These are phyloP conservation scores for Eutrema heterophyllum DNA, from an alignment of 345 rosid species.

Conservation along the genomic window DNA sequence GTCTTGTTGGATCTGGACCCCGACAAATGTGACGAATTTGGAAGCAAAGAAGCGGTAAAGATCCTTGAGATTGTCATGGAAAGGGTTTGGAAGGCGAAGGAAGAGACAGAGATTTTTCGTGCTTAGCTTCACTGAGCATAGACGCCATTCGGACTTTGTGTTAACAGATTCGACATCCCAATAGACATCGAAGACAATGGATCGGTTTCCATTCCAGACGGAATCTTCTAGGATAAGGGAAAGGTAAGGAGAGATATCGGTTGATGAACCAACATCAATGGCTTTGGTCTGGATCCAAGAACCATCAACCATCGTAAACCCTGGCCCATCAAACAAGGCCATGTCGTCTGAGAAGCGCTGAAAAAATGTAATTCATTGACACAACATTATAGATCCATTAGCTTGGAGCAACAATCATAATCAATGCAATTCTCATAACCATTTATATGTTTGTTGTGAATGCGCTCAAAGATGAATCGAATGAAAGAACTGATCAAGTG, in stretches of 20 bases:
- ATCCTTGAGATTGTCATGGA: conserved; percentile 22
- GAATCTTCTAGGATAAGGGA: conserved; percentile 25
- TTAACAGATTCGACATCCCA: conserved; percentile 11
- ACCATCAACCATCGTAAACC: conserved; percentile 22
- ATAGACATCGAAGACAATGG: conserved; percentile 27
- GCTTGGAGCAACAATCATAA: neutral
- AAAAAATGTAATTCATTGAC: neutral
- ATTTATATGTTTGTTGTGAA: neutral
- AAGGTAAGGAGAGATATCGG: conserved; percentile 34
- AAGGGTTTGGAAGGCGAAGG: conserved; percentile 21
- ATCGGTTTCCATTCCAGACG: conserved; percentile 28
- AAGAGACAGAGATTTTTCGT: conserved; percentile 28
- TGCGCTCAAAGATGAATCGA: neutral
- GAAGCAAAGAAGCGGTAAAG: conserved; percentile 37
- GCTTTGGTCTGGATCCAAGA: conserved; percentile 31
- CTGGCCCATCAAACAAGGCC: conserved; percentile 33
- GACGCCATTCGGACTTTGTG: conserved; percentile 24
- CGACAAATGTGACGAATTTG: conserved; percentile 30
- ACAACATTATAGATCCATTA: neutral
- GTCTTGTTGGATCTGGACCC: conserved; percentile 25
- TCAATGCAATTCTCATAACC: neutral
- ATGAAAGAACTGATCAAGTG: neutral
- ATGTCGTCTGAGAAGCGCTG: conserved; percentile 6
- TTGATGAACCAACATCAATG: conserved; percentile 25
- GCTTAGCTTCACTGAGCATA: conserved; percentile 29